Evolutionary conservation across 108 stramenopile species (phyloP).

Genomic region (Cyclotella cryptica): DNA sequence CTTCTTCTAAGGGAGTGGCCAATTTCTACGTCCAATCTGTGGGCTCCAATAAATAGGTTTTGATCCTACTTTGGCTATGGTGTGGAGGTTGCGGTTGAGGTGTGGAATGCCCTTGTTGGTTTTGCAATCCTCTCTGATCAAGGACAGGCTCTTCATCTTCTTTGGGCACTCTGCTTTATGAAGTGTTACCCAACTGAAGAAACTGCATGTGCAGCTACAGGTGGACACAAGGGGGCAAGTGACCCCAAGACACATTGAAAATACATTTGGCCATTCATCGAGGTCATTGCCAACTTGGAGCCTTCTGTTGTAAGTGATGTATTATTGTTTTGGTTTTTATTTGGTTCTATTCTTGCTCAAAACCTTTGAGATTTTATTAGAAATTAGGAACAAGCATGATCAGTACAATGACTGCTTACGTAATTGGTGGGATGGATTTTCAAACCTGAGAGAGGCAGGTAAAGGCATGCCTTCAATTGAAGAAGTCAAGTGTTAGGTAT

Average conservation of each 20-base stretch:
- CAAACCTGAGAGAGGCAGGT: constrained; percentile 2
- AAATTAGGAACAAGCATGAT: constrained; percentile 8
- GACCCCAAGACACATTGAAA: constrained; percentile 19
- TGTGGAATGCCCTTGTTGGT: neutral
- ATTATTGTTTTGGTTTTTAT: neutral
- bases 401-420: neutral
- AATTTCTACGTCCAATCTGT: too few species aligned
- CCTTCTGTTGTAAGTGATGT: constrained; percentile 11
- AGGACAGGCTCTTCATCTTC: neutral
- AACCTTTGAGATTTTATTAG: constrained; percentile 22
- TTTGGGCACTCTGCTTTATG: neutral
- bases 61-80: neutral
- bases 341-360: neutral
- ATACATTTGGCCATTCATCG: constrained; percentile 24
- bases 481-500: constrained; percentile 29
- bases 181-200: constrained; percentile 2
- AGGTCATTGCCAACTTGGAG: constrained; percentile 6
- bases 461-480: constrained; percentile 35
- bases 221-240: neutral
- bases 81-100: neutral
- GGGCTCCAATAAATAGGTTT: too few species aligned
- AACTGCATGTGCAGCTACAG: neutral
- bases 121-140: neutral
- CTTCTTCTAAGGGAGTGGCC: too few species aligned
- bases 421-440: constrained; percentile 26